A percentile compares a stretch with the other conserved stretches of the same genome.
These are phyloP conservation scores for Eutypella sp. DNA, from an alignment of 2,329 filamentous ascomycete species.

Conservation along the genomic window DNA sequence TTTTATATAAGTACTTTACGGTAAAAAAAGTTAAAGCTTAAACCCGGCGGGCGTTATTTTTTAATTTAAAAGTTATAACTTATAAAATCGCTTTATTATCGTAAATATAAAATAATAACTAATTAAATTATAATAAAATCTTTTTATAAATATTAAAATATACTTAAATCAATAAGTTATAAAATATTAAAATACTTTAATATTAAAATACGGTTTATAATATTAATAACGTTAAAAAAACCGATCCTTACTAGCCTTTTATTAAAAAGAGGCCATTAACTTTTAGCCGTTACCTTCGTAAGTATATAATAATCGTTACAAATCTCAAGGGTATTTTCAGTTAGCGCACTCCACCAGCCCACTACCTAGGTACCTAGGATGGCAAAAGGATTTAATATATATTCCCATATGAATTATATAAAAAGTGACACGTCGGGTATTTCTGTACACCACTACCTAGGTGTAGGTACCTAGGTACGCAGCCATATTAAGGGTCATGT, in stretches of 20 bases:
- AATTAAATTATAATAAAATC: not conserved
- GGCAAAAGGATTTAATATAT: too few species aligned
- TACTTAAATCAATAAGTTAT: not conserved
- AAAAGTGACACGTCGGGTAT: too few species aligned
- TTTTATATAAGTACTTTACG: too few species aligned
- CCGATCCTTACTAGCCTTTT: not conserved
- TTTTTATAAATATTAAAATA: not conserved
- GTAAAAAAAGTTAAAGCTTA: too few species aligned
- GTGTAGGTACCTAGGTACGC: too few species aligned
- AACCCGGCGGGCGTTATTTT: too few species aligned
- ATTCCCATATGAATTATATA: too few species aligned
- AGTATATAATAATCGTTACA: not conserved
- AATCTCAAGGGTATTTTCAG: too few species aligned
- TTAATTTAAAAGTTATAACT: not conserved
- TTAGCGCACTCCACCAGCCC: too few species aligned
- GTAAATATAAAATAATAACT: not conserved
- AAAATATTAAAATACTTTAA: not conserved
- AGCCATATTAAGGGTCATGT: too few species aligned
- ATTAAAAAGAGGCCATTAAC: not conserved
- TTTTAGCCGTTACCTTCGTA: not conserved
- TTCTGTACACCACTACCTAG: too few species aligned
- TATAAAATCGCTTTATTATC: not conserved
- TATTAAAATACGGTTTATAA: not conserved
- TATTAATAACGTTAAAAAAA: not conserved
- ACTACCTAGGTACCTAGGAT: too few species aligned